These are phyloP conservation scores for Neurospora sp. DNA, from an alignment of 2,329 filamentous ascomycete genomes.

Conservation along the genomic window DNA sequence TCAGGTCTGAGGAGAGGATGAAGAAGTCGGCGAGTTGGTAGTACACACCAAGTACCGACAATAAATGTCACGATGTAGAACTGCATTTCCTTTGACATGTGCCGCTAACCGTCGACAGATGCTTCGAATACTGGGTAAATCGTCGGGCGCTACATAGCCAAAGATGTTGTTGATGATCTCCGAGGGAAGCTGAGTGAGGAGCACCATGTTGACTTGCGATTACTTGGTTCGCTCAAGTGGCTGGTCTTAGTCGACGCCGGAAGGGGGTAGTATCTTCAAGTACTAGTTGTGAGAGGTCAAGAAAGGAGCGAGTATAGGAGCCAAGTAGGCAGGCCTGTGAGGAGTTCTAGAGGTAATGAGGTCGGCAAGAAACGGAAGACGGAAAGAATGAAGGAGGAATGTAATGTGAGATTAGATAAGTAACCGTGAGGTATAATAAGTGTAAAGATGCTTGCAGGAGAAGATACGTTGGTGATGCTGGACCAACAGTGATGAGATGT, in stretches of 20 bases:
- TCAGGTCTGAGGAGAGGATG: neutral
- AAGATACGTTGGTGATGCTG: neutral
- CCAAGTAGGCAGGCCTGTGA: neutral
- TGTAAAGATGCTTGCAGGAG: neutral
- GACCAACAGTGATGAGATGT: neutral
- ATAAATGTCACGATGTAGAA: constrained; percentile 55
- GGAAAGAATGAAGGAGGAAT: neutral
- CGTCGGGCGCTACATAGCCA: constrained; percentile 41
- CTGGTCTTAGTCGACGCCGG: neutral
- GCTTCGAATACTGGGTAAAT: constrained; percentile 42
- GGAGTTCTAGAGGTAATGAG: neutral
- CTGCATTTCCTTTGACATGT: constrained; percentile 46
- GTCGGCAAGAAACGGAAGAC: neutral
- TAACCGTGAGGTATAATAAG: neutral
- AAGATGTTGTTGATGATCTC: constrained; percentile 58
- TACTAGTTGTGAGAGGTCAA: neutral
- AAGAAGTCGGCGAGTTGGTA: neutral
- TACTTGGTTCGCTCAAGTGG: neutral
- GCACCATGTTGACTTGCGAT: constrained; percentile 17
- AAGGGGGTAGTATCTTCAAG: neutral
- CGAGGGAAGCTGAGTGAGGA: constrained; percentile 40
- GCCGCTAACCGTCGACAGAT: constrained; percentile 43
- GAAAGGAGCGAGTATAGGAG: neutral
- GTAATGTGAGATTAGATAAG: neutral
- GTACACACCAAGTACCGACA: constrained; percentile 40